A percentile compares a stretch with the other conserved stretches of the same genome.
Conservation (phyloP, 192 early-diverging fungal species). For the Phycomyces nitens region DNA sequence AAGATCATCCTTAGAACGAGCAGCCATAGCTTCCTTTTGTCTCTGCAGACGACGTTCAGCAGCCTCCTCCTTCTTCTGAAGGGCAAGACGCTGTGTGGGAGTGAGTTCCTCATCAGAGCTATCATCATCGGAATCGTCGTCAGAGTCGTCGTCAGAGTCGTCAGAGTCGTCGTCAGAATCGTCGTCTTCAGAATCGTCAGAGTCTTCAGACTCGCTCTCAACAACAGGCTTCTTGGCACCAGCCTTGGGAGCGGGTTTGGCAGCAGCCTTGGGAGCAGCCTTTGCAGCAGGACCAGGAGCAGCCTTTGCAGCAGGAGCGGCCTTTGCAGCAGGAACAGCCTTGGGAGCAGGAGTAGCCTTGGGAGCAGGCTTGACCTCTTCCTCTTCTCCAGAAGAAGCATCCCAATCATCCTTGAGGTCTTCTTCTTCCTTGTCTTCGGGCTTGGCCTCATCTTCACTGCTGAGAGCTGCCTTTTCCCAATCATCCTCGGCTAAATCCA, state of each 20-base stretch:
- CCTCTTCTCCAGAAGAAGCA: conserved; percentile 60
- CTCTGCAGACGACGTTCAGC: conserved; percentile 70
- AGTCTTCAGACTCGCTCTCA: conserved; percentile 37
- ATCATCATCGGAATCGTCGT: conserved; percentile 49
- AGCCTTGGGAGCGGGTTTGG: conserved; percentile 26
- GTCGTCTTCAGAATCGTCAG: conserved; percentile 33
- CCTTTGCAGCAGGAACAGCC: conserved; percentile 18
- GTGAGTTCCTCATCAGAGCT: conserved; percentile 61
- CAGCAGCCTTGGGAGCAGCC: conserved; percentile 23
- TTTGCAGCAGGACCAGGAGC: conserved; percentile 33
- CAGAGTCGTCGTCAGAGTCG: conserved; percentile 44
- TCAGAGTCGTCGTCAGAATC: not conserved
- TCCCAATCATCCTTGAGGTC: conserved; percentile 50
- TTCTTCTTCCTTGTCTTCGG: conserved; percentile 41
- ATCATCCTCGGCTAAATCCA: conserved; percentile 18
- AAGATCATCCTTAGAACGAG: conserved; percentile 84
- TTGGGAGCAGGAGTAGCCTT: conserved; percentile 10
- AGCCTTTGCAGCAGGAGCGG: conserved; percentile 12
- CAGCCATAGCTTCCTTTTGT: conserved; percentile 70
- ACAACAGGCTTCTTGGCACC: conserved; percentile 36
- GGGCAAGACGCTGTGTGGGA: conserved; percentile 57
- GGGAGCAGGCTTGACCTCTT: conserved; percentile 37
- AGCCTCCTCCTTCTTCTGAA: conserved; percentile 75
- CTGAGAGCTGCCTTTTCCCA: conserved; percentile 40
- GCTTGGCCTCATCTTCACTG: conserved; percentile 40